Evolutionary conservation across 306 rosid genomes (phyloP).

Genomic region (Argentina anserina): DNA sequence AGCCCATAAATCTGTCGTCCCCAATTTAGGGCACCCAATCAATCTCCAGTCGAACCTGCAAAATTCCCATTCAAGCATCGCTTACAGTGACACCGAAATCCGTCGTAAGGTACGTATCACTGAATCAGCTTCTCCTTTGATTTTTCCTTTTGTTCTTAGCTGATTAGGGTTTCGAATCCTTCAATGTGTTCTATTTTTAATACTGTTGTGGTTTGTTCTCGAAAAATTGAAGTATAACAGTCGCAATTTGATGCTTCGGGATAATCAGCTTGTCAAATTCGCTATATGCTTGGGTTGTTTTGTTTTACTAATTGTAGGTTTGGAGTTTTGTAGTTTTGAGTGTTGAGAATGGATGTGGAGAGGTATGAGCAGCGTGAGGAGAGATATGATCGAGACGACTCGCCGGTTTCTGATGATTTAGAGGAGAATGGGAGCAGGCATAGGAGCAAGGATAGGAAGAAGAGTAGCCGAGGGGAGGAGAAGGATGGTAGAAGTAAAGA

Average conservation of each 20-base stretch:
- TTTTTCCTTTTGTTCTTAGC: not conserved
- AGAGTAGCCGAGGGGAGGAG: slow-evolving; percentile 60
- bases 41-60: not conserved
- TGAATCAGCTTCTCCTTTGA: not conserved
- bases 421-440: slow-evolving; percentile 49
- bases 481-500: slow-evolving; percentile 67
- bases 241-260: not conserved
- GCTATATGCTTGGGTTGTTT: not conserved
- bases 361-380: slow-evolving; percentile 27
- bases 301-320: not conserved
- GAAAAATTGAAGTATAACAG: not conserved
- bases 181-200: no score
- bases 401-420: slow-evolving; percentile 41
- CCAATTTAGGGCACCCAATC: not conserved
- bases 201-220: no score
- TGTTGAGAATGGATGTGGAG: slow-evolving; percentile 48
- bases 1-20: no score
- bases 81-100: not conserved
- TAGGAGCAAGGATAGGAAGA: slow-evolving; percentile 73
- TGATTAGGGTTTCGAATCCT: not conserved
- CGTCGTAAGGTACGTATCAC: not conserved
- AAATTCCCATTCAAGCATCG: not conserved
- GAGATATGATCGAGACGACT: slow-evolving; percentile 43
- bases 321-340: slow-evolving; percentile 7
- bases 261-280: not conserved